Conservation (phyloP, 1,284 basidiomycete genomes). For the Microstroma glucosiphilum region DNA sequence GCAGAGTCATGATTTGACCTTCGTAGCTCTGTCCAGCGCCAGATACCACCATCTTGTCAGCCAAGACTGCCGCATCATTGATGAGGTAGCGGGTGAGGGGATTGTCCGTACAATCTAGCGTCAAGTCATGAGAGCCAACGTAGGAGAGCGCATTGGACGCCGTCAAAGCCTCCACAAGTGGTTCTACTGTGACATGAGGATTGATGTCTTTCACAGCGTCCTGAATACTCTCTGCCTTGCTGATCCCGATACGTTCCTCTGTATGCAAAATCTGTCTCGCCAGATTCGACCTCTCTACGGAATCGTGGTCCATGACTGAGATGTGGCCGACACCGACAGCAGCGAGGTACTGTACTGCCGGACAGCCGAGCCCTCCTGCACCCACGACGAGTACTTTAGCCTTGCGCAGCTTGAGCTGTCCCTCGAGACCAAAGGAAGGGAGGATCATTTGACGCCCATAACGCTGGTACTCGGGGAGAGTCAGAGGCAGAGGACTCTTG, state of each 20-base stretch:
- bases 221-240: slow-evolving; percentile 61
- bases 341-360: slow-evolving; percentile 85
- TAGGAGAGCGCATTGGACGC: slow-evolving; percentile 30
- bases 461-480: slow-evolving; percentile 67
- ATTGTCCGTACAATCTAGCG: slow-evolving; percentile 95
- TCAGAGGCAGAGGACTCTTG: slow-evolving; percentile 34
- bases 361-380: slow-evolving; percentile 92
- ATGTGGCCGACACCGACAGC: slow-evolving; percentile 82
- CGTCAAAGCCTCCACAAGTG: slow-evolving; percentile 21
- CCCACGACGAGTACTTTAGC: slow-evolving; percentile 82
- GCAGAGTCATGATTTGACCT: slow-evolving; percentile 64
- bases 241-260: slow-evolving; percentile 69
- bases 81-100: slow-evolving; percentile 85
- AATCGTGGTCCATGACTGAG: slow-evolving; percentile 84
- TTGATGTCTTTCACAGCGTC: slow-evolving; percentile 55
- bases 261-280: slow-evolving; percentile 87
- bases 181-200: slow-evolving; percentile 30
- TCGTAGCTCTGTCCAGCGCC: slow-evolving; percentile 88
- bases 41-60: slow-evolving; percentile 73
- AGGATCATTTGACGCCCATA: slow-evolving; percentile 98
- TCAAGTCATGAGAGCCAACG: slow-evolving; percentile 56
- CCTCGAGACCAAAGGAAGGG: slow-evolving; percentile 71
- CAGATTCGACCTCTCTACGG: slow-evolving; percentile 83
- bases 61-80: slow-evolving; percentile 75
- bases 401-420: slow-evolving; percentile 68